Base-by-base conservation (phyloP, 345 rosid species). In the Pugionium cornutum region DNA sequence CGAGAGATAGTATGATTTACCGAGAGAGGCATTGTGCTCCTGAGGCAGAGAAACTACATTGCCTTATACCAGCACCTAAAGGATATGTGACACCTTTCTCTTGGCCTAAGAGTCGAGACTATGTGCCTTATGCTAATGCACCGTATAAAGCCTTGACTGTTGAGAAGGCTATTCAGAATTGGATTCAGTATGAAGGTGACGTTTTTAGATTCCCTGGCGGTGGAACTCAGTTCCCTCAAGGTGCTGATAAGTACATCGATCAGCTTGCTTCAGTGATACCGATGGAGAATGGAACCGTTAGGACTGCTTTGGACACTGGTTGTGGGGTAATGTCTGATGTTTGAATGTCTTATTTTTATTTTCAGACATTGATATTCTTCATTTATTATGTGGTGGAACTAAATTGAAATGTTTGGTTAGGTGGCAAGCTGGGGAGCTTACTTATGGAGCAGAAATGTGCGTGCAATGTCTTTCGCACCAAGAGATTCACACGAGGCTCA, bases 361-460 rank as follows among this genome's bases (percentile, higher is more conserved):
- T 18, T 18, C 18, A 18, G 39, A 18, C 18, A 18, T 60, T 43
- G 32, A n/a, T 32, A 35, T n/a, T 42, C 33, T 50, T 39, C 26
- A 7, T 4, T 60, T 8, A 1, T 42, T 73, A 11, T 2, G 48
- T 26, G 3, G 64, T 74, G 39, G 34, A 42, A 34, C 30, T 74
- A 37, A 54, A 7, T 6, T 37, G 29, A 31, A 29, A 32, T 7
- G 18, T 18, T 18, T 63, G 18, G 18, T 18, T 18, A 91, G 99
- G 99, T 95, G 79, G 99, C 97, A 34, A 95, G 99, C 77, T 88
- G 83, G 95, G 97, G 98, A 65, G 99, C 97, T 0, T 95, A 87
- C 83, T 85, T 95, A 42, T 90, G 96, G 97, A 91, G 96, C 62
- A 86, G 99, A 74, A 91, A 95, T 55, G 99, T 95, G 4, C 74